phyloP scores from a whole-genome alignment of 2,329 filamentous ascomycete species.

The Aspergillus flavus region DNA sequence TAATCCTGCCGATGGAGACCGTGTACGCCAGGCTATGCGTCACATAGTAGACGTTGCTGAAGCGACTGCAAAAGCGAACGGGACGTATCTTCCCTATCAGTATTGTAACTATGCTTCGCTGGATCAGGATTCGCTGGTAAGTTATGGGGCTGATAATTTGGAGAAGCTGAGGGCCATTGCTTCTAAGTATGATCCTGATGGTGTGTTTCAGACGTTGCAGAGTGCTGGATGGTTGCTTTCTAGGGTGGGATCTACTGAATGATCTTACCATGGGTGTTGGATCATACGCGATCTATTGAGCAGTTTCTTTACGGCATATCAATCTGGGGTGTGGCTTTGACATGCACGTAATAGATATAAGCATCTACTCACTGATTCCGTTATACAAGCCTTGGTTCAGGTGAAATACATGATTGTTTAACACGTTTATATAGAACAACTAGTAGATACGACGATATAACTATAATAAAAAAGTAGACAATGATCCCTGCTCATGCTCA shows the following conservation, averaged over 20 bases:
- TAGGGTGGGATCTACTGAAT: background rate
- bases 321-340: too few relatives aligned
- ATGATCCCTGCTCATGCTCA: background rate
- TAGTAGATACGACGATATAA: background rate
- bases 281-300: too few relatives aligned
- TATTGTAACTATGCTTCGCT: slow-evolving; percentile 20
- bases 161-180: slow-evolving; percentile 7
- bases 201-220: slow-evolving; percentile 16
- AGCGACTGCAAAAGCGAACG: slow-evolving; percentile 8
- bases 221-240: slow-evolving; percentile 12
- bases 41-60: slow-evolving; percentile 18
- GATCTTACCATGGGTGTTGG: too few relatives aligned
- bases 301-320: too few relatives aligned
- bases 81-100: slow-evolving; percentile 13
- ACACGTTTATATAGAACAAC: accelerated
- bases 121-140: slow-evolving; percentile 8
- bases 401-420: background rate
- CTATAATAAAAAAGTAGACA: background rate
- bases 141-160: slow-evolving; percentile 13
- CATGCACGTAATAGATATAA: too few relatives aligned
- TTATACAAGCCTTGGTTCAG: too few relatives aligned
- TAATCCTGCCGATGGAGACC: slow-evolving; percentile 9
- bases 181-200: slow-evolving; percentile 10
- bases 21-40: slow-evolving; percentile 11
- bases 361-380: too few relatives aligned